Base-by-base conservation (phyloP, 1,139 yeast species). In the Yamadazyma friedrichii region DNA sequence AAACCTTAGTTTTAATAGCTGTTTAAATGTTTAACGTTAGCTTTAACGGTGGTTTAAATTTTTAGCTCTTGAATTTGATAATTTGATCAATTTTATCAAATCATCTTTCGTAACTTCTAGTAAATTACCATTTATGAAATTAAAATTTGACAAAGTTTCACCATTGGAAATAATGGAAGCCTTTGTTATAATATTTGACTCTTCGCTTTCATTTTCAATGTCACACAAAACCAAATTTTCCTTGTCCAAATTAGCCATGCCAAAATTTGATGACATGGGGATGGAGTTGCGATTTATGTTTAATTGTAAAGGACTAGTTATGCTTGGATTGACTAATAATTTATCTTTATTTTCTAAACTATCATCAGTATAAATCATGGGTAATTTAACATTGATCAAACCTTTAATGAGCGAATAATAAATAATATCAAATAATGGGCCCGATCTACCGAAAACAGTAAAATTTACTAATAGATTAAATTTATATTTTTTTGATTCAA, bases 381-480 rank as follows among this genome's bases (percentile, higher is more conserved):
- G 98, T 22, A 91, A 65, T 46, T 65, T 65, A 2, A 84, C 76
- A 40, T 74, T 68, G 38, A 72, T 60, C 43, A 91, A 65, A 1
- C 96, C 95, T 24, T 76, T 67, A 15, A 85, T 55, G 27, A 88
- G 61, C 3, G 93, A 78, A 25, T 77, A 77, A 80, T 89, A 86
- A 42, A 88, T 84, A 15, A 84, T 65, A 55, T 88, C 97, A 54
- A 80, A 82, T 27, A 87, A 66, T 3, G 96, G 94, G 1, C 95
- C 96, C 2, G 88, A 72, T 41, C 93, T 75, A 40, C 94, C 84
- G 53, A 88, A 80, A 1, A 89, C 88, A 52, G 85, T 84, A 36
- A 89, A 70, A 52, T 83, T 82, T 6, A 93, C 91, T 54, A 80
- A 80, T 32, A 89, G 61, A 35, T 11, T 84, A 88, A 62, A 80